Evolutionary conservation across 305 asterid genomes (phyloP).

Genomic region (Andrographis paniculata): DNA sequence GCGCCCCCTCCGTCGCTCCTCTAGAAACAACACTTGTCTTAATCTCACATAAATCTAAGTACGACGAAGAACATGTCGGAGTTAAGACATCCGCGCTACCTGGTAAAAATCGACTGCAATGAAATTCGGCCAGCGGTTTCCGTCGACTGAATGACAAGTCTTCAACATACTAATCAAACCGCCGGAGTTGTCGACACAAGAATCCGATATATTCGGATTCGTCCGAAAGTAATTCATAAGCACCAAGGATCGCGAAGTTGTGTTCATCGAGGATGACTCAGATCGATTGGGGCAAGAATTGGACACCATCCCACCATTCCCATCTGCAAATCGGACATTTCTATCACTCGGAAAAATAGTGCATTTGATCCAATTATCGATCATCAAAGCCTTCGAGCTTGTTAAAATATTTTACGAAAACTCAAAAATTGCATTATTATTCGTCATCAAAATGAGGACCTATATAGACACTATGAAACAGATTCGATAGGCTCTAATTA

Average conservation of each 20-base stretch:
- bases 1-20: conserved; percentile 93
- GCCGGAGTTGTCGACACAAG: conserved; percentile 71
- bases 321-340: conserved; percentile 50
- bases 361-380: too few species aligned
- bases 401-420: too few species aligned
- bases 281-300: conserved; percentile 69
- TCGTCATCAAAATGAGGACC: too few species aligned
- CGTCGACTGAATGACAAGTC: conserved; percentile 57
- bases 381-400: too few species aligned
- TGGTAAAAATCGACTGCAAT: conserved; percentile 76
- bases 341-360: too few species aligned
- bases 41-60: too few species aligned
- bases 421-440: too few species aligned
- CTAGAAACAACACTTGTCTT: conserved; percentile 15
- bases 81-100: conserved; percentile 24
- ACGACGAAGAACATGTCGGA: background rate
- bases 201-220: conserved; percentile 44
- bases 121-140: conserved; percentile 84
- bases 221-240: conserved; percentile 63
- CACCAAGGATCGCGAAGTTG: conserved; percentile 49
- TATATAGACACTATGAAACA: too few species aligned
- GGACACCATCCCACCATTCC: conserved; percentile 23
- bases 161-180: conserved; percentile 38
- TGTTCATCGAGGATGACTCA: conserved; percentile 61
- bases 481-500: too few species aligned